Evolutionary conservation across 441 rosid species (phyloP).

Genomic region (Euphorbia celastroides): DNA sequence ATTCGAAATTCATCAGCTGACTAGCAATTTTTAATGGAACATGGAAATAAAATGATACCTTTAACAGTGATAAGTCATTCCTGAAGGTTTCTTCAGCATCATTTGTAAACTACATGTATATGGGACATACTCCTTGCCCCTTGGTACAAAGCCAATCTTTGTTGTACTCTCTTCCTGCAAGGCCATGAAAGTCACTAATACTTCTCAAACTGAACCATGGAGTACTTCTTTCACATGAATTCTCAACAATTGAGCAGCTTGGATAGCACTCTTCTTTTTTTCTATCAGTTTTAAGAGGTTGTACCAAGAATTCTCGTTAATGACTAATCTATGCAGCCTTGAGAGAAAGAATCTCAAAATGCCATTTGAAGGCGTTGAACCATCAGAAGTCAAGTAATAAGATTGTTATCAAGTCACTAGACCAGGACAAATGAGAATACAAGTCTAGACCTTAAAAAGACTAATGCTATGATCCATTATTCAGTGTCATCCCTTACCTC

Average conservation of each 20-base stretch:
- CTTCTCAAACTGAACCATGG: conserved; percentile 2
- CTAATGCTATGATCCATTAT: background rate
- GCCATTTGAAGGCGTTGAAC: background rate
- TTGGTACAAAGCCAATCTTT: conserved; percentile 84
- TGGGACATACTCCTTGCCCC: conserved; percentile 95
- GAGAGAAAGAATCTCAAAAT: background rate
- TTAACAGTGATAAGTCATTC: conserved; percentile 60
- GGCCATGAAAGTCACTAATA: conserved; percentile 18
- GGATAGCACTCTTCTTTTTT: background rate
- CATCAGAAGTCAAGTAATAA: background rate
- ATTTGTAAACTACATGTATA: conserved; percentile 80
- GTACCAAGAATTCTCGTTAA: background rate
- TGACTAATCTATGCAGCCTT: background rate
- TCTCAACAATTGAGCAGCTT: background rate
- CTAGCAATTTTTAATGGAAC: background rate
- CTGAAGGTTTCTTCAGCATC: conserved; percentile 89
- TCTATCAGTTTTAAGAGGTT: background rate
- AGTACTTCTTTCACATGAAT: background rate
- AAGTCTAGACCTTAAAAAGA: background rate
- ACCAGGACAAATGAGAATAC: background rate
- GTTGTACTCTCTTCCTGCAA: conserved; percentile 77
- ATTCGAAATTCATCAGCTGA: background rate
- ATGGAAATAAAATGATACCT: conserved; percentile 33
- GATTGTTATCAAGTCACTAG: background rate
- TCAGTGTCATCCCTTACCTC: background rate